Conservation (phyloP, 2,329 filamentous ascomycete species). For the Magnaporthales sp. region DNA sequence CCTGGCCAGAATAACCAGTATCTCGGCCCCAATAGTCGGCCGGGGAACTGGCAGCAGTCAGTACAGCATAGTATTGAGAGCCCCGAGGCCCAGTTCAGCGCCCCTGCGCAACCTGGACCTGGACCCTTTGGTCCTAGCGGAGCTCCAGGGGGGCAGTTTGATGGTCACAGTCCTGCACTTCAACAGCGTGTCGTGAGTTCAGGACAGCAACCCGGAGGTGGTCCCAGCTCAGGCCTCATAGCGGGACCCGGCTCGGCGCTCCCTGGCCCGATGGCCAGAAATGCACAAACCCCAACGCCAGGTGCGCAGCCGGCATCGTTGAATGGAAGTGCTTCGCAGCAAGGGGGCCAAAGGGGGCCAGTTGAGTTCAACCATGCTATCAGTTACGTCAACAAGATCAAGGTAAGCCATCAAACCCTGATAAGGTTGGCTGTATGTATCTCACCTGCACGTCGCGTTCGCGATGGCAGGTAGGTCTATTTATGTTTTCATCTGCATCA, state of each 20-base stretch:
- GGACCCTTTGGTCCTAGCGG: conserved; percentile 35
- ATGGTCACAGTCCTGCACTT: conserved; percentile 17
- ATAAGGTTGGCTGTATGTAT: background rate
- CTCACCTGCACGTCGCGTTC: background rate
- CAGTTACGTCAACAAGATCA: conserved; percentile 99
- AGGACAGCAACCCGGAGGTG: conserved; percentile 19
- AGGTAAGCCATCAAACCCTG: conserved; percentile 48
- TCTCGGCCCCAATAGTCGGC: conserved; percentile 32
- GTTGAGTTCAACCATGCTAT: conserved; percentile 99
- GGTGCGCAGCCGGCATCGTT: conserved; percentile 37
- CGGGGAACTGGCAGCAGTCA: conserved; percentile 44
- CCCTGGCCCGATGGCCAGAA: conserved; percentile 21
- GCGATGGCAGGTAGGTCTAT: background rate
- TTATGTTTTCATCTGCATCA: background rate
- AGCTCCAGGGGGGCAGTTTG: conserved; percentile 20
- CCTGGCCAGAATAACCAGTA: conserved; percentile 31
- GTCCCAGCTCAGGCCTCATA: conserved; percentile 12
- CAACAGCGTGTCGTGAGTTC: conserved; percentile 19
- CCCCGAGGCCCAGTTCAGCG: conserved; percentile 53
- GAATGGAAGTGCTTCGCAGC: conserved; percentile 50
- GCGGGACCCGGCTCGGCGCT: conserved; percentile 2
- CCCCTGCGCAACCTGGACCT: conserved; percentile 42
- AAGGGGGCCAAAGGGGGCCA: conserved; percentile 73
- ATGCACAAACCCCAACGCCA: conserved; percentile 52
- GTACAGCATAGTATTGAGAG: conserved; percentile 53